phyloP scores from a whole-genome alignment of 352 stramenopile species.

The Phytopythium helicoides region DNA sequence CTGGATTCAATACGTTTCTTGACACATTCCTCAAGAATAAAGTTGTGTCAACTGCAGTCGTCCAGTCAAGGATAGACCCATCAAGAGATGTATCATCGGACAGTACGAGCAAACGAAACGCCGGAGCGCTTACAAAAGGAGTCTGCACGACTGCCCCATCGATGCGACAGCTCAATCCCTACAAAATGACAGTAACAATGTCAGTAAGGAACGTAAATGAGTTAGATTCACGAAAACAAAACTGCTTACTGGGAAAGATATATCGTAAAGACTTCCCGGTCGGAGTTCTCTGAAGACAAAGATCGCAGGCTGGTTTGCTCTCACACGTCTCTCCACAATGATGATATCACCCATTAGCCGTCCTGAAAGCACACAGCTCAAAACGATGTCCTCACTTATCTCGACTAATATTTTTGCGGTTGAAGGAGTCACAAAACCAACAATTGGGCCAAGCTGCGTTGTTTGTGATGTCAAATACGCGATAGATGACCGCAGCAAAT shows the following conservation, averaged over 20 bases:
- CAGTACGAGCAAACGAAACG: constrained; percentile 25
- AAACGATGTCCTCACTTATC: constrained; percentile 27
- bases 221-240: too few relatives aligned
- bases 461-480: too few relatives aligned
- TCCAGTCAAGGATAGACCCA: constrained; percentile 1
- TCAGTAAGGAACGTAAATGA: background rate
- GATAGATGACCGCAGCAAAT: too few relatives aligned
- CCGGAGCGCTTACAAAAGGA: constrained; percentile 17
- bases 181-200: constrained; percentile 1
- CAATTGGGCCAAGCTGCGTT: constrained; percentile 35
- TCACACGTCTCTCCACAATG: constrained; percentile 5
- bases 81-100: constrained; percentile 22
- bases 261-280: constrained; percentile 34
- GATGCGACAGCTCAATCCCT: constrained; percentile 21
- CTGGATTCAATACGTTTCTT: constrained; percentile 19
- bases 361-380: constrained; percentile 36
- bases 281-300: constrained; percentile 26
- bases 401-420: constrained; percentile 40
- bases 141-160: constrained; percentile 24
- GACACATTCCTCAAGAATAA: constrained; percentile 31
- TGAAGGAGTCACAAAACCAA: constrained; percentile 33
- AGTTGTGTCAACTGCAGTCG: background rate
- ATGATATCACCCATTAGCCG: constrained; percentile 23
- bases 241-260: constrained; percentile 29
- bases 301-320: constrained; percentile 19